Evolutionary conservation across 257 asterid genomes (phyloP), one percentile per base, ranked within the genome.

Genomic region (Nicotiana otophora): DNA sequence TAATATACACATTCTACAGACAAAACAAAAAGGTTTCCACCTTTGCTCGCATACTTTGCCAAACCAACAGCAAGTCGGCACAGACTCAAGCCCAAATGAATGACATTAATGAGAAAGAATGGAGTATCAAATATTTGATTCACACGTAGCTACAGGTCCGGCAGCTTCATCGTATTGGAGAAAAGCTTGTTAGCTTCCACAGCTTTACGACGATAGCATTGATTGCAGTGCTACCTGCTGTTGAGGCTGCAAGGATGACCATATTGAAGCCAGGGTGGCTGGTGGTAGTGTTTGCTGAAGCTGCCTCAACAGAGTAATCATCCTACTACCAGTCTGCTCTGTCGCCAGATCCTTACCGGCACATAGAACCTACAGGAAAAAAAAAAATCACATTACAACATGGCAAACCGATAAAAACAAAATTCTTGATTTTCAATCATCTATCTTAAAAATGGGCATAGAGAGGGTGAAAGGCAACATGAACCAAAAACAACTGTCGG

Each of bases 251-350:
- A 93, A 90, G 80, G 94, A 90, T 42, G 97, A 90, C 97, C 93
- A 95, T 16, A 95, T 92, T 0, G 98, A 92, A 78, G 97, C 97
- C 74, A 92, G 87, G 30, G 92, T 86, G 62, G 96, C 81, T 36
- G 98, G 98, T 80, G 98, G 96, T 15, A 93, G 88, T 5, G 98
- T 93, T 82, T 95, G 98, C 75, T 93, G 98, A 80, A 95, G 92
- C 87, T 95, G 98, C 89, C 92, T 90, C 91, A 95, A 89, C 81
- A 93, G 86, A 86, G 84, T 95, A 31, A 95, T 86, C 98, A 93
- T 95, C 82, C 98, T 86, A 70, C 95, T 87, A 14, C 90, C 90
- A 11, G 97, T 95, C 86, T 93, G 96, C 74, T 95, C 97, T 0
- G 96, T 89, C 42, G 95, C 98, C 75, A 95, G 97, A 82, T 95